phyloP scores from a whole-genome alignment of 2,329 filamentous ascomycete species.

The Sporothrix phasma region DNA sequence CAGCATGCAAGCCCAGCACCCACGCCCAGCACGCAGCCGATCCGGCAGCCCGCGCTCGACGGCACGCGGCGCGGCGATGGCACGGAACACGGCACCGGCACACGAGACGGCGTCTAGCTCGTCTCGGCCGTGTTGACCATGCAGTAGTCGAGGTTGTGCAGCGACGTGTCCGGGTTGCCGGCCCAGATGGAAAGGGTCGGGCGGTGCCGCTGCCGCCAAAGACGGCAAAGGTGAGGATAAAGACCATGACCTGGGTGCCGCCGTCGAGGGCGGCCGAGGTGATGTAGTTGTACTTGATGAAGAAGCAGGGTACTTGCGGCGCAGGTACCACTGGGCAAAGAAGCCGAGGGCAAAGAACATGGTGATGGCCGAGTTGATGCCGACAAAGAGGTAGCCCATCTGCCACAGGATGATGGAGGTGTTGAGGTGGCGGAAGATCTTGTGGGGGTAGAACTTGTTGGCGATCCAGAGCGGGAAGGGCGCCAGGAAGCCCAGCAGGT shows the following conservation, averaged over 20 bases:
- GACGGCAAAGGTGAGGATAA: slow-evolving; percentile 34
- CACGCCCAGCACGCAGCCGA: too few relatives aligned
- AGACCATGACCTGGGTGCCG: slow-evolving; percentile 31
- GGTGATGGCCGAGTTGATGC: slow-evolving; percentile 28
- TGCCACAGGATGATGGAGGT: slow-evolving; percentile 20
- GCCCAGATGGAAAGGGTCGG: slow-evolving; percentile 25
- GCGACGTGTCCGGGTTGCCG: slow-evolving; percentile 11
- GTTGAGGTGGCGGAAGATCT: slow-evolving; percentile 56
- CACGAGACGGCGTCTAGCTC: background rate
- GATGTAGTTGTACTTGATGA: slow-evolving; percentile 34
- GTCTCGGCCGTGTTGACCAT: slow-evolving; percentile 13
- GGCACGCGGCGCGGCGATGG: too few relatives aligned
- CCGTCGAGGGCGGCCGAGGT: slow-evolving; percentile 32
- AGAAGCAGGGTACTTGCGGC: slow-evolving; percentile 28
- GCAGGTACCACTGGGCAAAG: slow-evolving; percentile 27
- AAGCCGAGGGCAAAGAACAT: slow-evolving; percentile 24
- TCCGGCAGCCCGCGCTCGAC: too few relatives aligned
- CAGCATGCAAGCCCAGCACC: too few relatives aligned
- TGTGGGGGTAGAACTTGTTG: slow-evolving; percentile 40
- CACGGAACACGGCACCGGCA: too few relatives aligned
- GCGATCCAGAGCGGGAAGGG: slow-evolving; percentile 37
- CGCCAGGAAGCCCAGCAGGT: slow-evolving; percentile 33
- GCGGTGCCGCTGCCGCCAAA: slow-evolving; percentile 33
- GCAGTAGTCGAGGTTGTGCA: slow-evolving; percentile 17
- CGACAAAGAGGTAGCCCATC: slow-evolving; percentile 26